A percentile compares a stretch with the other conserved stretches of the same genome.
These are phyloP conservation scores for Agapanthus africanus DNA, from an alignment of 106 monocot genomes.

Conservation along the genomic window DNA sequence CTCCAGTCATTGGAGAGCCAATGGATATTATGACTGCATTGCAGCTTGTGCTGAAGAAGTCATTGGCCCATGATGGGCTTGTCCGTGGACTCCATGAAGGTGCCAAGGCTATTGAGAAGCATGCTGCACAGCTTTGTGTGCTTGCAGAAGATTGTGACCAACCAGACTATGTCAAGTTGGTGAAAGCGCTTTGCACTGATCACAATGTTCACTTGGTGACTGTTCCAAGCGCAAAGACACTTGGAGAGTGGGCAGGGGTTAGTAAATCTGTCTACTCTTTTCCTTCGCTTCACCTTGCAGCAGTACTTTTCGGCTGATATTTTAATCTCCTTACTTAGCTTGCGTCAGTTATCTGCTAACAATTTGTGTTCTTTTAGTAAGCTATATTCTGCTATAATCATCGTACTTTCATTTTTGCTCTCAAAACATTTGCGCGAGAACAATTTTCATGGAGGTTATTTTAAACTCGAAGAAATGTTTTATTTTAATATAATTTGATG, in stretches of 20 bases:
- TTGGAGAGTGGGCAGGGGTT: slow-evolving; percentile 81
- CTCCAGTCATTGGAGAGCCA: slow-evolving; percentile 43
- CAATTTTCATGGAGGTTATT: background rate
- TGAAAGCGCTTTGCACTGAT: slow-evolving; percentile 71
- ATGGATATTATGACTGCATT: slow-evolving; percentile 79
- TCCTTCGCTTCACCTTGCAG: background rate
- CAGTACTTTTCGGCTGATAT: background rate
- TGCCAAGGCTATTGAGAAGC: slow-evolving; percentile 59
- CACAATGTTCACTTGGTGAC: slow-evolving; percentile 73
- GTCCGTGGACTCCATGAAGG: slow-evolving; percentile 49
- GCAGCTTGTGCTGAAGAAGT: slow-evolving; percentile 55
- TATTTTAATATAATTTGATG: no score
- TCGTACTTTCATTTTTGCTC: background rate
- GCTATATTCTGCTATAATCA: background rate
- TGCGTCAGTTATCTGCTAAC: background rate
- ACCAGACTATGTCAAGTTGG: slow-evolving; percentile 69
- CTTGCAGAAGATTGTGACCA: slow-evolving; percentile 76
- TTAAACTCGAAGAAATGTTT: no score
- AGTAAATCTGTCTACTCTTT: slow-evolving; percentile 16
- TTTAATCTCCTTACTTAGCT: background rate
- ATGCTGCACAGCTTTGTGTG: slow-evolving; percentile 54
- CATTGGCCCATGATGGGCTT: slow-evolving; percentile 51
- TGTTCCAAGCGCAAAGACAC: slow-evolving; percentile 61
- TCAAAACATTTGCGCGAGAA: background rate
- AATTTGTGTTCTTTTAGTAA: background rate